These are phyloP conservation scores for Chaetothyriales sp. DNA, from an alignment of 2,329 filamentous ascomycete species.

Conservation along the genomic window DNA sequence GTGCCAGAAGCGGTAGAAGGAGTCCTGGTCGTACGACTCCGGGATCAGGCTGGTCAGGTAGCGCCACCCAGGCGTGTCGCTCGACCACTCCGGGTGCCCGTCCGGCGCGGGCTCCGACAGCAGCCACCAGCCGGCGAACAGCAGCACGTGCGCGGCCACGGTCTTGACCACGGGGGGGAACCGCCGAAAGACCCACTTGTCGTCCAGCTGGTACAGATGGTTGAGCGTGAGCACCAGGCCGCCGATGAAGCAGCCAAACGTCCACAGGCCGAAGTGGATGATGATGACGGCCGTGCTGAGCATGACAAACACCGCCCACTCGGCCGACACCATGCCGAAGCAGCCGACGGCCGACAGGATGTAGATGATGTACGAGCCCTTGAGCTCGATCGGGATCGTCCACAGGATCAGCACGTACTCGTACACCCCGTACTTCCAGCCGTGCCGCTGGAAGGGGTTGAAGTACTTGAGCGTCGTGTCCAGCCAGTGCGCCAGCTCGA, in stretches of 20 bases:
- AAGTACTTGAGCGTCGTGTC: constrained; percentile 18
- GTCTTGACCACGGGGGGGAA: neutral
- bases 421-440: constrained; percentile 20
- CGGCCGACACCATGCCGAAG: neutral
- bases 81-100: neutral
- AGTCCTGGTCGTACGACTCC: neutral
- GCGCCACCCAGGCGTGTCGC: neutral
- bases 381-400: constrained; percentile 30
- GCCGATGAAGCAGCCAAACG: neutral
- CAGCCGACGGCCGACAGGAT: neutral
- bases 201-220: neutral
- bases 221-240: neutral
- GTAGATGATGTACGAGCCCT: neutral
- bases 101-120: neutral
- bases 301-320: neutral
- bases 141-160: neutral
- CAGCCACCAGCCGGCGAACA: neutral
- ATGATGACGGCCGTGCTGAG: neutral
- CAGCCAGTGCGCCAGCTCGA: constrained; percentile 9
- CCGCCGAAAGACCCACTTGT: neutral
- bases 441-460: constrained; percentile 21
- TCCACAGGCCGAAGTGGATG: neutral
- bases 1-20: constrained; percentile 2
- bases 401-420: constrained; percentile 32
- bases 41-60: neutral